Conservation (phyloP, 1,139 yeast genomes). For the Geotrichum bryndzae region DNA sequence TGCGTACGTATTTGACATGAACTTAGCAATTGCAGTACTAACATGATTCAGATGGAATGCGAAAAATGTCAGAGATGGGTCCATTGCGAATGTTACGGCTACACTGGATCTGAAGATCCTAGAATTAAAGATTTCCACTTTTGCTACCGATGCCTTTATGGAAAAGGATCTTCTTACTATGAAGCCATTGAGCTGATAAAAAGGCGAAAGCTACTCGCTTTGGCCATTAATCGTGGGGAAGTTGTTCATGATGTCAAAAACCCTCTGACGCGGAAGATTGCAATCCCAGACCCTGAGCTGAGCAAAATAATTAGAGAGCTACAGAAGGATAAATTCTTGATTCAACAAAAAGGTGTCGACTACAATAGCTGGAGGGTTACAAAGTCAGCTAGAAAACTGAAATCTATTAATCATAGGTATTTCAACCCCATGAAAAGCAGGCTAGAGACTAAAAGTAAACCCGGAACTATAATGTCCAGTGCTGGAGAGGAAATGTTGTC, state of each 20-base stretch:
- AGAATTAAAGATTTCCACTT: slow-evolving; percentile 10
- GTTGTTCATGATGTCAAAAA: slow-evolving; percentile 3
- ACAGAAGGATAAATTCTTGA: slow-evolving; percentile 10
- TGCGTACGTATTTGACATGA: neutral
- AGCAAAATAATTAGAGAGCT: slow-evolving; percentile 6
- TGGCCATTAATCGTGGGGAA: slow-evolving; percentile 8
- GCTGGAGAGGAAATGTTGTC: slow-evolving; percentile 3
- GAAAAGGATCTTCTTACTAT: neutral
- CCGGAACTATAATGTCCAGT: slow-evolving; percentile 1
- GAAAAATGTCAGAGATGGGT: slow-evolving; percentile 14
- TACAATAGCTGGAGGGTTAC: slow-evolving; percentile 10
- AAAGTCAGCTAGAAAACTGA: slow-evolving; percentile 5
- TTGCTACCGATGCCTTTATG: slow-evolving; percentile 12
- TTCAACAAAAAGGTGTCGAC: neutral
- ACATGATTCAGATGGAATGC: slow-evolving; percentile 10
- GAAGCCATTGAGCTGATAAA: slow-evolving; percentile 9
- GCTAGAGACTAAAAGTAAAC: neutral
- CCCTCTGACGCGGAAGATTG: neutral
- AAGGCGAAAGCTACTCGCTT: slow-evolving; percentile 6
- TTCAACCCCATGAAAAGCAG: slow-evolving; percentile 7
- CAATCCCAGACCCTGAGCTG: slow-evolving; percentile 6
- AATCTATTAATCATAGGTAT: slow-evolving; percentile 3
- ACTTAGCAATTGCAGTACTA: neutral
- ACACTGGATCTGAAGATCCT: neutral
- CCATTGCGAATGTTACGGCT: slow-evolving; percentile 15